These are phyloP conservation scores for Geotrichum klebahnii DNA, from an alignment of 1,139 yeast genomes.

Conservation along the genomic window DNA sequence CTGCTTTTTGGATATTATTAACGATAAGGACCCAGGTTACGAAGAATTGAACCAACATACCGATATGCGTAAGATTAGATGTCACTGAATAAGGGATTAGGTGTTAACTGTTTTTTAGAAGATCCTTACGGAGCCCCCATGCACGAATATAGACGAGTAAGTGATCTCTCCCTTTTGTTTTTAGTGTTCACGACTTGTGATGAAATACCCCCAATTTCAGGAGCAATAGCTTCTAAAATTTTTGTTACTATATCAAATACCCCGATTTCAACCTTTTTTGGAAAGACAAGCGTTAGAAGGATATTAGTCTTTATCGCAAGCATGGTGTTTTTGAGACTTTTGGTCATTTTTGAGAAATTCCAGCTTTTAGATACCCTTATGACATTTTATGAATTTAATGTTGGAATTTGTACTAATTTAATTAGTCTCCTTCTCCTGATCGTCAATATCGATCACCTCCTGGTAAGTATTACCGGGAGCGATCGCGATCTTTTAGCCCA, in stretches of 20 bases:
- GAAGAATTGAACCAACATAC: background rate
- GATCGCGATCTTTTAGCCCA: slow-evolving; percentile 17
- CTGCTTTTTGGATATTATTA: background rate
- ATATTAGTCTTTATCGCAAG: no score
- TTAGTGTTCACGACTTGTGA: background rate
- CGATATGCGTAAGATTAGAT: slow-evolving; percentile 7
- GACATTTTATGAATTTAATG: slow-evolving; percentile 2
- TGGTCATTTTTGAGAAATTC: background rate
- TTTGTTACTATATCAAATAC: background rate
- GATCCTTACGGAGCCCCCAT: slow-evolving; percentile 11
- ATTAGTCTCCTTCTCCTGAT: slow-evolving; percentile 16
- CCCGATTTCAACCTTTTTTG: no score
- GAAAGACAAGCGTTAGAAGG: no score
- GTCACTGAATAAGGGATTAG: background rate
- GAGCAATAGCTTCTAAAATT: background rate
- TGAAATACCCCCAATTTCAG: no score
- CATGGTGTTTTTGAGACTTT: no score
- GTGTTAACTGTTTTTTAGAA: slow-evolving; percentile 1
- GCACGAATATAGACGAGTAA: slow-evolving; percentile 8
- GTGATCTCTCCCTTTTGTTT: background rate
- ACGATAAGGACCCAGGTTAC: slow-evolving; percentile 1
- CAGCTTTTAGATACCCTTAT: background rate
- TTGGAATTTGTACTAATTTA: slow-evolving; percentile 68
- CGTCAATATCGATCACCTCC: slow-evolving; percentile 18
- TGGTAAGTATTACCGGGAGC: slow-evolving; percentile 8